Base-by-base conservation (phyloP, 2,329 filamentous ascomycete species). In the Colletotrichum sp. region DNA sequence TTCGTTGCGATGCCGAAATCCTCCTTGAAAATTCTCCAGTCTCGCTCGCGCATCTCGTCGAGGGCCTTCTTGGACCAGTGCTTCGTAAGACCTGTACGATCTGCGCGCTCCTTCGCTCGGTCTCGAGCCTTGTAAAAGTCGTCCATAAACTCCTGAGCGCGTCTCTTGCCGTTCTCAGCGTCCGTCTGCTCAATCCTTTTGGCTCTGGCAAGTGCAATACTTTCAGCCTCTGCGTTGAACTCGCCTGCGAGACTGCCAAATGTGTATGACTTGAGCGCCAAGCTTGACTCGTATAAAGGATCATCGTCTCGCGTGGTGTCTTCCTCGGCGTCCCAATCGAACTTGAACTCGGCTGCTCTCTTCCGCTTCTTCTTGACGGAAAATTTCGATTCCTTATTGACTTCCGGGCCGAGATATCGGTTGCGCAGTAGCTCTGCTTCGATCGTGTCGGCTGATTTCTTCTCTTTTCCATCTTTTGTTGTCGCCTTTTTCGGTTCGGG, bases 11-110 rank as follows among this genome's bases (percentile, higher is more conserved):
- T 99, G 80, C 97, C 98, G 87, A 98, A 99, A 85, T 99, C 96
- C 85, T 99, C 97, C 86, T 99, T 99, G 92, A 99, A 98, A 80
- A 99, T 99, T 83, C 97, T 95, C 97, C 97, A 99, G 85, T 99
- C 97, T 83, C 97, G 91, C 86, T 99, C 96, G 78, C 95, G 95
- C 97, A 99, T 99, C 81, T 98, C 95, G 16, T 95, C 92, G 78
- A 99, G 88, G 77, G 90, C 91, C 92, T 99, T 99, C 83, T 98
- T 95, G 71, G 95, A 96, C 97, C 97, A 99, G 85, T 98, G 96
- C 84, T 96, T 96, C 80, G 98, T 96, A 72, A 98, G 89, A 39
- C 93, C 93, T 78, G 93, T 95, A 77, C 94, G 91, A 77, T 90
- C 89, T 13, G 93, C 92, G 78, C 94, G 92, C 81, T 98, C 94